These are phyloP conservation scores for Jamesozyma rosinii DNA, from an alignment of 805 yeast genomes.

Conservation along the genomic window DNA sequence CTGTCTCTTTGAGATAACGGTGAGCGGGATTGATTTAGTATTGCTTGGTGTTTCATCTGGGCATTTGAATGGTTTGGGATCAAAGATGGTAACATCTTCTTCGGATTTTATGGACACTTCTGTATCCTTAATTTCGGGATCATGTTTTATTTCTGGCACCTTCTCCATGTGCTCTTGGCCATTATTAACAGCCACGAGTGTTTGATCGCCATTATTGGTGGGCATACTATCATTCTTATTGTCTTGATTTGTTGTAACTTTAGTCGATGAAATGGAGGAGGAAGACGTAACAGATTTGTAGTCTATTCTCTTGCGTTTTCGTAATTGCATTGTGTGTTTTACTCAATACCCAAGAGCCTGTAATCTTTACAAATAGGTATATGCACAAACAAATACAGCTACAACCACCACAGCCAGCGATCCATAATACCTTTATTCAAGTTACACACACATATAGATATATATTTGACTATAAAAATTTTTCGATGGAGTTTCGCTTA, in stretches of 20 bases:
- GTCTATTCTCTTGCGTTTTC: constrained; percentile 11
- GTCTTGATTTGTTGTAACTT: not conserved
- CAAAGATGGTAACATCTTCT: not conserved
- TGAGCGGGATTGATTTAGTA: not conserved
- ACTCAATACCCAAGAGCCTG: too few relatives aligned
- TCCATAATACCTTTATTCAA: too few relatives aligned
- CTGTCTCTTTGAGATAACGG: not conserved
- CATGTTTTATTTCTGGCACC: too few relatives aligned
- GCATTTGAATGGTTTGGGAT: not conserved
- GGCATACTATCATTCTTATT: not conserved
- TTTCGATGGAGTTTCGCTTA: not conserved
- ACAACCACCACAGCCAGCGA: too few relatives aligned
- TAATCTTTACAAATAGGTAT: too few relatives aligned
- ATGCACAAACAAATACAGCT: too few relatives aligned
- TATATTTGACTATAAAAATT: not conserved
- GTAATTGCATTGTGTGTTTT: constrained; percentile 7
- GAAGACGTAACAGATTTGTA: constrained; percentile 1
- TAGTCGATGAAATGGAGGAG: not conserved
- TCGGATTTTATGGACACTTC: not conserved
- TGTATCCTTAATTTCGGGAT: too few relatives aligned
- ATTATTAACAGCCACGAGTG: too few relatives aligned
- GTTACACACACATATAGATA: not conserved
- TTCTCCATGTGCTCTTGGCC: too few relatives aligned
- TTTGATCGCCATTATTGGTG: too few relatives aligned
- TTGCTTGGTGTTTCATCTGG: not conserved